These are phyloP conservation scores for Themeda triandra DNA, from an alignment of 176 grass and related monocot species.

Conservation along the genomic window DNA sequence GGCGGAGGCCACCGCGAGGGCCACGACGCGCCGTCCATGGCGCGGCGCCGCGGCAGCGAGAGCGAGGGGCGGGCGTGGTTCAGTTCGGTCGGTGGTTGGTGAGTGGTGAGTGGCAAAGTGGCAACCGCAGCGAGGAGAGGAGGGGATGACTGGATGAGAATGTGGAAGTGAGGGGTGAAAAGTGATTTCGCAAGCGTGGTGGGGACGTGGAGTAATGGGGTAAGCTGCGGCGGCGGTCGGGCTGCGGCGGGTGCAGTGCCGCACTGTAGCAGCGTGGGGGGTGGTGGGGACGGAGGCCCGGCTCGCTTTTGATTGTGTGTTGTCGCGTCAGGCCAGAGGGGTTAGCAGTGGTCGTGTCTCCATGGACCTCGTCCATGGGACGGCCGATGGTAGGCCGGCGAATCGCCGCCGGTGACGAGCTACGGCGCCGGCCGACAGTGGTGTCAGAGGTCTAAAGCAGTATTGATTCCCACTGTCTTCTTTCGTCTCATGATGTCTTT, in stretches of 20 bases:
- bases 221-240: not conserved
- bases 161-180: not conserved
- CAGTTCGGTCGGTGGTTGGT: not conserved
- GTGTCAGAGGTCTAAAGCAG: not conserved
- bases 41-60: conserved; percentile 17
- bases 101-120: not conserved
- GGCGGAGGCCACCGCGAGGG: conserved; percentile 33
- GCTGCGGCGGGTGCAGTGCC: not conserved
- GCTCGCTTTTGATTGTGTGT: not conserved
- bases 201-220: conserved; percentile 4
- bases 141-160: not conserved
- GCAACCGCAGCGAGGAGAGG: not conserved
- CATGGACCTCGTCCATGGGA: not conserved
- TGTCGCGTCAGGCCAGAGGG: not conserved
- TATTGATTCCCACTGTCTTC: not conserved
- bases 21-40: conserved; percentile 56
- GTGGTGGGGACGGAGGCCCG: not conserved
- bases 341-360: not conserved
- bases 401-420: not conserved
- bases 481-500: not conserved
- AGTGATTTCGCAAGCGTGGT: not conserved
- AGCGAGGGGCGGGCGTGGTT: not conserved
- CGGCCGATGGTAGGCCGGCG: not conserved
- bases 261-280: not conserved
- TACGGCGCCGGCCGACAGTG: not conserved